Evolutionary conservation across 2,329 filamentous ascomycete genomes (phyloP), one percentile per base, ranked within the genome.

Genomic region (Achaetomium macrosporum): DNA sequence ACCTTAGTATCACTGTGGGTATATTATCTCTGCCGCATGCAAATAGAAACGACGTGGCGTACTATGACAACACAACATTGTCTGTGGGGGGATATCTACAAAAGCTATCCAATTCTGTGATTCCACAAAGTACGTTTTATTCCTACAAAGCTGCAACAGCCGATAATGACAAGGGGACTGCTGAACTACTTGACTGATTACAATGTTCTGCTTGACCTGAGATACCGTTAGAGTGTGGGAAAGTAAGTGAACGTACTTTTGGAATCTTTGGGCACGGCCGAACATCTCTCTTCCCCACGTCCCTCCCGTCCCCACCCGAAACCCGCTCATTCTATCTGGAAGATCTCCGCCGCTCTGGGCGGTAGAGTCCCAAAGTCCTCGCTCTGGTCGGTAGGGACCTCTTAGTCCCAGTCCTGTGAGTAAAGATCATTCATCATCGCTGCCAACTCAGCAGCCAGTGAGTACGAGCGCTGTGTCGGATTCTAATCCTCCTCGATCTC

Each of bases 401-500:
- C 25, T 25, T 25, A 7, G 7, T 25, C 25, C 25, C 25, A 25
- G 25, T 25, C 25, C 25, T 25, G 25, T 4, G 25, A 25, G 25
- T 25, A 25, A 25, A 25, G 7, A 25, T 7, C 25, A 7, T 29
- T 17, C 17, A 12, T 20, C 35, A 16, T 8, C 35, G 35, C 25
- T 25, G 25, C n/a, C n/a, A n/a, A n/a, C n/a, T n/a, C 25, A 25
- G 25, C 25, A 25, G 25, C 25, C 25, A 25, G 25, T 4, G 25
- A 4, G 25, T 25, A 25, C 25, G 35, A 7, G 35, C 3, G 4
- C 15, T 5, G 15, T 5, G 35, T 8, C 7, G 35, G 7, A 10
- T 2, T 33, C 20, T 73, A 82, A 61, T 83, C 81, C 75, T 97
- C 91, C 71, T 96, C 93, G 63, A 99, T 97, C 74, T 99, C 93